These are phyloP conservation scores for Cordyceps cateniannulata DNA, from an alignment of 2,329 filamentous ascomycete species.

Conservation along the genomic window DNA sequence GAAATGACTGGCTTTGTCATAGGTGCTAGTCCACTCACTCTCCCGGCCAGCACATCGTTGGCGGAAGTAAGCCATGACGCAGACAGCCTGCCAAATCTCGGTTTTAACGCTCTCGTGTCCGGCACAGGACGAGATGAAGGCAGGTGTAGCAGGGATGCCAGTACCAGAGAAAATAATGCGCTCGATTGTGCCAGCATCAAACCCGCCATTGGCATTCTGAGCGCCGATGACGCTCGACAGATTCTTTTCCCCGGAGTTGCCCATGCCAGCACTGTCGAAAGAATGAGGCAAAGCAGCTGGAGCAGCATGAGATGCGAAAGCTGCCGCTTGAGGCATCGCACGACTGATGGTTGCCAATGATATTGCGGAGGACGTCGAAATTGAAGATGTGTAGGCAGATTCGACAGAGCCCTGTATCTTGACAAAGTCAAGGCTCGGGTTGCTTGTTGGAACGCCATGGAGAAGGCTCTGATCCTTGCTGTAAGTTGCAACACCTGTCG, in stretches of 20 bases:
- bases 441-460: neutral
- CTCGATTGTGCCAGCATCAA: neutral
- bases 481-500: neutral
- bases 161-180: neutral
- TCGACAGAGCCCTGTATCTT: too few species aligned
- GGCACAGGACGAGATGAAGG: neutral
- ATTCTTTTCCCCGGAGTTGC: too few species aligned
- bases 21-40: neutral
- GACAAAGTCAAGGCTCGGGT: neutral
- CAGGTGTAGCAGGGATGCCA: neutral
- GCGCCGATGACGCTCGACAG: neutral
- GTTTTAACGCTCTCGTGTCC: neutral
- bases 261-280: neutral
- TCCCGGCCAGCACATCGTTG: neutral
- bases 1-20: neutral
- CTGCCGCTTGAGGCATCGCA: too few species aligned
- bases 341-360: too few species aligned
- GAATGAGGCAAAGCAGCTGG: too few species aligned
- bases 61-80: neutral
- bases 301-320: too few species aligned
- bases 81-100: neutral
- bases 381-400: too few species aligned
- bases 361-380: too few species aligned
- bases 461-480: neutral
- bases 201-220: neutral